Conservation (phyloP, 495 filamentous ascomycete genomes). For the Penicillium nucicola region DNA sequence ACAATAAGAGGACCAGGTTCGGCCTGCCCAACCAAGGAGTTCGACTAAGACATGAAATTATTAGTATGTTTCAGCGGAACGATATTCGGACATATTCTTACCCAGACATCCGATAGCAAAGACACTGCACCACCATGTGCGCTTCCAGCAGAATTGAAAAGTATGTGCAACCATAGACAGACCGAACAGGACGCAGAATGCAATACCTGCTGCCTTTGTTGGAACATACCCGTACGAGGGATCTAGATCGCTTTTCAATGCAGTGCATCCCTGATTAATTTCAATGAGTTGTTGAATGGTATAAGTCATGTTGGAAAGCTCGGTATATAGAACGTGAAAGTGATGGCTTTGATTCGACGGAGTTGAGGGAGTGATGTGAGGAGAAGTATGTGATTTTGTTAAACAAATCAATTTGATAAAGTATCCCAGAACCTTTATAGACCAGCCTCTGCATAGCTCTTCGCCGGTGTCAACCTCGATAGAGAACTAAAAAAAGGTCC, state of each 20-base stretch:
- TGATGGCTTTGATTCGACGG: no score
- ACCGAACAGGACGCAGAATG: constrained; percentile 49
- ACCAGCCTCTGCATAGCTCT: no score
- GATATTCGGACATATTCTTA: constrained; percentile 26
- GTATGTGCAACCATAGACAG: constrained; percentile 46
- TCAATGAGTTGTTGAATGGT: neutral
- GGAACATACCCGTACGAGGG: constrained; percentile 51
- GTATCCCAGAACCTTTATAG: no score
- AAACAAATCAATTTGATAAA: no score
- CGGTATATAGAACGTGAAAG: no score
- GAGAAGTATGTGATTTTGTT: no score
- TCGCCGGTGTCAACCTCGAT: no score
- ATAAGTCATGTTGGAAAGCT: constrained; percentile 5
- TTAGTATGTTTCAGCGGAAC: neutral
- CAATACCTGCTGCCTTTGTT: constrained; percentile 49
- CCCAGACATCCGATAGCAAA: constrained; percentile 42
- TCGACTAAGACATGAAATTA: constrained; percentile 32
- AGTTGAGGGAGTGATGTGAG: no score
- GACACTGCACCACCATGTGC: constrained; percentile 48
- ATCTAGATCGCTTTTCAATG: constrained; percentile 13
- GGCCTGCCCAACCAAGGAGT: constrained; percentile 52
- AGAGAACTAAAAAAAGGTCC: no score
- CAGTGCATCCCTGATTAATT: constrained; percentile 17
- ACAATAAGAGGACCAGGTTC: constrained; percentile 50
- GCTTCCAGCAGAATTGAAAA: constrained; percentile 41